Percentiles rank a stretch among this genome's conserved stretches.
Evolutionary conservation across 768 basidiomycete species (phyloP).

Genomic region (Agrocybe pediades): DNA sequence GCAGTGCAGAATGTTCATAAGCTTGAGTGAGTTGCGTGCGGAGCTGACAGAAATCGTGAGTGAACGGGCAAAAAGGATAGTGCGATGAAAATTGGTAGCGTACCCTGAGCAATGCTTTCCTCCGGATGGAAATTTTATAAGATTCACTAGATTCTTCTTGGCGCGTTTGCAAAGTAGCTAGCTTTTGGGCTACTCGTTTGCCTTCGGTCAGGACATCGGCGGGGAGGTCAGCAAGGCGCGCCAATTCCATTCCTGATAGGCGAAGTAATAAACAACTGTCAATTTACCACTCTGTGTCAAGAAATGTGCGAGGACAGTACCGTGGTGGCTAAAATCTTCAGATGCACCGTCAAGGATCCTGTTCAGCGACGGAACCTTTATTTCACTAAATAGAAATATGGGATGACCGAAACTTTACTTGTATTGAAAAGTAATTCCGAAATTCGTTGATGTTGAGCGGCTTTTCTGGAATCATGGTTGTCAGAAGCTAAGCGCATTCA

Average conservation of each 20-base stretch:
- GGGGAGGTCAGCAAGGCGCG: constrained; percentile 86
- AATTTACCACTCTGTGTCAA: not conserved
- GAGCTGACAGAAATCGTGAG: constrained; percentile 43
- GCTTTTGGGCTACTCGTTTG: constrained; percentile 56
- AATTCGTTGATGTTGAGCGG: constrained; percentile 51
- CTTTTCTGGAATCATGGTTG: constrained; percentile 42
- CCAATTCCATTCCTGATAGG: constrained; percentile 88
- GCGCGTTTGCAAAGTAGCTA: constrained; percentile 58
- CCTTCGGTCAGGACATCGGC: constrained; percentile 65
- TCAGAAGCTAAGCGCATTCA: not conserved
- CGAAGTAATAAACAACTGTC: not conserved
- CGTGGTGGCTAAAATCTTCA: constrained; percentile 70
- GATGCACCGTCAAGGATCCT: constrained; percentile 73
- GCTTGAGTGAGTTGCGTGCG: constrained; percentile 76
- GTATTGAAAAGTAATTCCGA: constrained; percentile 79
- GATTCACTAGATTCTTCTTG: constrained; percentile 65
- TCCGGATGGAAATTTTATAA: constrained; percentile 55
- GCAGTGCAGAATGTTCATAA: constrained; percentile 70
- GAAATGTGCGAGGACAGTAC: constrained; percentile 39
- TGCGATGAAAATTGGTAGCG: constrained; percentile 3
- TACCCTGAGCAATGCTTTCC: constrained; percentile 74
- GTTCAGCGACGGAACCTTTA: not conserved
- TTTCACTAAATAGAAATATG: not conserved
- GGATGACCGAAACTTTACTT: constrained; percentile 44
- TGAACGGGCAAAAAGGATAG: not conserved